Evolutionary conservation across 768 basidiomycete genomes (phyloP), one percentile per base, ranked within the genome.

Genomic region (Tylopilus sp.): DNA sequence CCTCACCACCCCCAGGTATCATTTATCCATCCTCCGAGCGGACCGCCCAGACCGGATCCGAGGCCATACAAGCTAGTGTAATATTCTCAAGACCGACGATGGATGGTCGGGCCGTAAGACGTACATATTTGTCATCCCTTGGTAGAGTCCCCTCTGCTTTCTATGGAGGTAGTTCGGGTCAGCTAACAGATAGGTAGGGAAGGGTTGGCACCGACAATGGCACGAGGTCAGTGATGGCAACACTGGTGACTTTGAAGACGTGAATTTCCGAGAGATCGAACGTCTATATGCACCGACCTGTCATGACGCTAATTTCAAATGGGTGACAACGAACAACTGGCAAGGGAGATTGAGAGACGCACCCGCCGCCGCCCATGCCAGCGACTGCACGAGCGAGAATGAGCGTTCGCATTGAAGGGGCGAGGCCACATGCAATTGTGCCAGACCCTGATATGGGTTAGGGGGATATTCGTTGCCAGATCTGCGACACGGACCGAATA

Each of bases 301-400:
- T 91, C 89, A 91, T 90, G 24, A 92, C 82, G 26, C 90, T 90
- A 52, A 70, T 38, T 57, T 57, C 52, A 50, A n/a, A 69, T 60
- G 33, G 56, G 55, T 53, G 14, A 24, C 21, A 26, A 33, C 46
- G 19, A 26, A 24, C 1, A 7, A 12, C 24, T 7, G 24, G 33
- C 3, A 25, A 31, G 24, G 10, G 13, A 9, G 28, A 44, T 13
- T 40, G 36, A 45, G 36, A 4, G 22, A 81, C 86, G 71, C 67
- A 90, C 84, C 92, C 88, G 70, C 92, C 93, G 52, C 93, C 92
- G 51, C 91, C 93, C 84, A 92, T 90, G 45, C 94, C 94, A 25
- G 94, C 92, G 40, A 97, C 71, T 4, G 90, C 84, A 13, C 95
- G 83, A 51, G 88, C 89, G 37, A 78, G 77, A 56, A 96, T 92